Evolutionary conservation across 2,329 filamentous ascomycete species (phyloP), one percentile per base, ranked within the genome.

Genomic region (Botryotinia calthae): DNA sequence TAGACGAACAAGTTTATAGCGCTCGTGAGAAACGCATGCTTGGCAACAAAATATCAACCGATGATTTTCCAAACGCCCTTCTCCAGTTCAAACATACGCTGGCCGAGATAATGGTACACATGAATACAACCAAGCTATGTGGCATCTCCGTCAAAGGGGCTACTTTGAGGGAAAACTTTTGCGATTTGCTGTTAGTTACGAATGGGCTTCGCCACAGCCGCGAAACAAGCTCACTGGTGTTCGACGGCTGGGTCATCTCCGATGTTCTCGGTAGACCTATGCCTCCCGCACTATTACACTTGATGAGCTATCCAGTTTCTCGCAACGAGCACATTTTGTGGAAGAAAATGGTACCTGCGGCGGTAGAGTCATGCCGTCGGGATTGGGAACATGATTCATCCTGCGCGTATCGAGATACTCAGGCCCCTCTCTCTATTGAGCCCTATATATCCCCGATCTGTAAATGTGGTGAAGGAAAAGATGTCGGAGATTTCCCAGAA

Each of bases 281-380:
- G 1, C 25, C n/a, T 2, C 25, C 14, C 8, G 37, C 25, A 63
- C 14, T n/a, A 28, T 42, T n/a, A 14, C 12, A 63, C 5, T 63
- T n/a, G 8, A 44, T 63, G 16, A 28, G 14, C 25, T 42, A 42
- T n/a, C 4, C 14, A 7, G 7, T 69, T 46, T 18, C 54, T n/a
- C 54, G 7, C 20, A 12, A 22, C 4, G n/a, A 8, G 40, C 40
- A 61, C 16, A 61, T 61, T 5, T 46, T 69, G 12, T 69, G 51
- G 66, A 69, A 69, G 28, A 44, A 44, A 46, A 59, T 46, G n/a
- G 25, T 69, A 42, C 40, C 20, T 37, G 37, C 51, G 14, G 66
- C 66, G 4, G 37, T 69, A 16, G 51, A 69, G 42, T 69, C 66
- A 61, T 69, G 66, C 22, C 51, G 37, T 25, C 54, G n/a, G 22